Base-by-base conservation (phyloP, 208 protist genomes). In the Leishmania turanica region DNA sequence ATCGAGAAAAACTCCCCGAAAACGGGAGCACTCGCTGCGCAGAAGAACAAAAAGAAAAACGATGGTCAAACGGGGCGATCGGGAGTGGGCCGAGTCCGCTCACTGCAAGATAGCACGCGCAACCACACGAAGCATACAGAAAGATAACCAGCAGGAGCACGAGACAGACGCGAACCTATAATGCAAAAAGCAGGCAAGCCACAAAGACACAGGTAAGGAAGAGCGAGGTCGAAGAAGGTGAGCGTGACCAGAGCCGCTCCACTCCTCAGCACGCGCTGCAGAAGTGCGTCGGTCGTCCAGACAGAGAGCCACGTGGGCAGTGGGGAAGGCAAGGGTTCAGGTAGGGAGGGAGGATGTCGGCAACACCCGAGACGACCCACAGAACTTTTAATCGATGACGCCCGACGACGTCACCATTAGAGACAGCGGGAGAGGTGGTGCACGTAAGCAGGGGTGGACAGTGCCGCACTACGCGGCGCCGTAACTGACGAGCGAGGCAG, bases 381-480 rank as follows among this genome's bases (percentile, higher is more conserved):
- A 47, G 37, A 71, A 6, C 31, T 71, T 71, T 71, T 47, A 3
- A 9, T 49, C 5, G 21, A 2, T n/a, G 21, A n/a, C 40, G 2
- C 40, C 2, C 34, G 8, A 6, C 21, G 17, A 19, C 27, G 5
- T 71, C 66, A 47, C 21, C 40, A 13, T 7, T 1, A 40, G 15
- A 2, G 13, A 11, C 24, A 31, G 66, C 13, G 66, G 42, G 17
- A 75, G 45, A 56, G n/a, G 40, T 56, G 13, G 11, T 56, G 21
- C 70, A 58, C 45, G 1, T 7, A 75, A 17, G 47, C 70, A 75
- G 19, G n/a, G 13, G 17, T 56, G 47, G 3, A 8, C 24, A 42
- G 47, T 27, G n/a, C 24, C 6, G 27, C 42, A 21, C 40, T 62
- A 85, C 37, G 75, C 82, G 3, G 56, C 75, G 7, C 66, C 79